Evolutionary conservation across 768 basidiomycete genomes (phyloP).

Genomic region (Suillus subaureus): DNA sequence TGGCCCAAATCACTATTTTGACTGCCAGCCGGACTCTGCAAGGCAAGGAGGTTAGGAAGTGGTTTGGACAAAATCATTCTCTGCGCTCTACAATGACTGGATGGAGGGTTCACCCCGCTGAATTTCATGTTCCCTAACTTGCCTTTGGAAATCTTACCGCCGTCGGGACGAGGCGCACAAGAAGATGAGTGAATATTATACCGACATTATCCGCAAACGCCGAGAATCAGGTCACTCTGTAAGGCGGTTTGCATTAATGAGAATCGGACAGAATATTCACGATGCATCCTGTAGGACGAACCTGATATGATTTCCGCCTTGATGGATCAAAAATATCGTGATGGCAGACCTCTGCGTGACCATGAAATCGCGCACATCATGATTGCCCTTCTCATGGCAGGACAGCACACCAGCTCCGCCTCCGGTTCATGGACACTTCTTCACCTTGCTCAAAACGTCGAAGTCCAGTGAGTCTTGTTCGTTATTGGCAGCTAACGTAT

Average conservation of each 20-base stretch:
- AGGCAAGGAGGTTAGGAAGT: slow-evolving; percentile 84
- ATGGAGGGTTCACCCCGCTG: slow-evolving; percentile 94
- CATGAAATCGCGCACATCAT: slow-evolving; percentile 97
- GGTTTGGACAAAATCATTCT: slow-evolving; percentile 82
- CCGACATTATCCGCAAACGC: slow-evolving; percentile 80
- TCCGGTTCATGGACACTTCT: slow-evolving; percentile 91
- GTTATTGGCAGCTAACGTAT: too few relatives aligned
- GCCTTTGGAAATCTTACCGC: slow-evolving; percentile 88
- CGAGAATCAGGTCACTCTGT: slow-evolving; percentile 47
- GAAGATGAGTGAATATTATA: slow-evolving; percentile 93
- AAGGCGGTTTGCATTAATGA: slow-evolving; percentile 15
- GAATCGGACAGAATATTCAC: slow-evolving; percentile 9
- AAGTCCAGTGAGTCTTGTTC: slow-evolving; percentile 62
- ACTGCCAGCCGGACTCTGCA: slow-evolving; percentile 94
- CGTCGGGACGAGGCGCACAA: slow-evolving; percentile 86
- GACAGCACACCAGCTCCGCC: slow-evolving; percentile 96
- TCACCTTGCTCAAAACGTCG: slow-evolving; percentile 76
- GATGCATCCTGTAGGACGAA: slow-evolving; percentile 51
- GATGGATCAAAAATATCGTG: slow-evolving; percentile 82
- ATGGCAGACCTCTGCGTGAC: slow-evolving; percentile 75
- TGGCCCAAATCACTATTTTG: slow-evolving; percentile 91
- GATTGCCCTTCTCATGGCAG: slow-evolving; percentile 99
- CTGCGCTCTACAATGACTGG: slow-evolving; percentile 85
- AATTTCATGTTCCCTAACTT: slow-evolving; percentile 96
- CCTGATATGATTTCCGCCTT: slow-evolving; percentile 94